Evolutionary conservation across 768 basidiomycete genomes (phyloP).

Genomic region (Hirschioporus abietinus): DNA sequence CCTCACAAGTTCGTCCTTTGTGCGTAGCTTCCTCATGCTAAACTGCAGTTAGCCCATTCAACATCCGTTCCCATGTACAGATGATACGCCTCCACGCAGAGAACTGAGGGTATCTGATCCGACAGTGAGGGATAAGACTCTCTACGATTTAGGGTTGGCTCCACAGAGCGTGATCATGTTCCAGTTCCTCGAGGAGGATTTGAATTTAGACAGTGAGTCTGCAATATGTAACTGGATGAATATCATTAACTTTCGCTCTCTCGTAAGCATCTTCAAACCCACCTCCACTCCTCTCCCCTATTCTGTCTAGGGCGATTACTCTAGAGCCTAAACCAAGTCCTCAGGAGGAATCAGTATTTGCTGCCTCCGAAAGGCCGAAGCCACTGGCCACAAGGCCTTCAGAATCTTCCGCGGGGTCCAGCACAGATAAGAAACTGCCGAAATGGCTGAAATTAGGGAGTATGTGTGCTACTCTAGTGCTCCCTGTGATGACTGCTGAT

Average conservation of each 20-base stretch:
- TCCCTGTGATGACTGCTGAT: background rate
- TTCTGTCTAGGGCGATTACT: constrained; percentile 12
- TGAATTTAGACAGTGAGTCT: constrained; percentile 53
- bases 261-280: constrained; percentile 44
- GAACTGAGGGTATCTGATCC: constrained; percentile 82
- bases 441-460: constrained; percentile 72
- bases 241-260: background rate
- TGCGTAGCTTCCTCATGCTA: constrained; percentile 30
- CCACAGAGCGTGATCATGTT: constrained; percentile 77
- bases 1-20: constrained; percentile 81
- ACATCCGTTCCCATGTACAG: constrained; percentile 29
- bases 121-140: constrained; percentile 57
- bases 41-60: background rate
- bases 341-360: constrained; percentile 7
- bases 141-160: constrained; percentile 68
- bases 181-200: constrained; percentile 63
- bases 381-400: constrained; percentile 2
- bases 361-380: constrained; percentile 4
- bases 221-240: background rate
- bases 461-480: background rate
- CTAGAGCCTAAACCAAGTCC: constrained; percentile 11
- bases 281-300: constrained; percentile 55
- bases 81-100: constrained; percentile 76
- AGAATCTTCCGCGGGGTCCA: constrained; percentile 6
- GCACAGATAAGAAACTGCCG: constrained; percentile 55